These are phyloP conservation scores for Tympanopsis confertula DNA, from an alignment of 2,329 filamentous ascomycete species.

Conservation along the genomic window DNA sequence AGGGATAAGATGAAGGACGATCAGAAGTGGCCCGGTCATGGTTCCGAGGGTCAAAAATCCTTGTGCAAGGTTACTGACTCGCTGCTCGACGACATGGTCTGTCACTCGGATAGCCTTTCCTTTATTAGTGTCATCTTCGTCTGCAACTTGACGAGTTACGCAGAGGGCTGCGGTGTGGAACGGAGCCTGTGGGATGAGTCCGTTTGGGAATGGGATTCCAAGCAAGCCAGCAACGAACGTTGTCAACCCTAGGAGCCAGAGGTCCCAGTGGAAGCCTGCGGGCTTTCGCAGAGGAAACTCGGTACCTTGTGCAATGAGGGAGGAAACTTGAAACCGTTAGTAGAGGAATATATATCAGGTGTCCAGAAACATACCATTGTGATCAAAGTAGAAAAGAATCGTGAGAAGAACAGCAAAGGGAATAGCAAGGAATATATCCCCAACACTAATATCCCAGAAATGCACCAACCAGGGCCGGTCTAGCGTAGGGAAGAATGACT, in stretches of 20 bases:
- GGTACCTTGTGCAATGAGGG: slow-evolving; percentile 40
- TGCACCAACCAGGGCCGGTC: slow-evolving; percentile 33
- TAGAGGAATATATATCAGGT: neutral
- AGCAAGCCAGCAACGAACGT: slow-evolving; percentile 42
- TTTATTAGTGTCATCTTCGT: slow-evolving; percentile 24
- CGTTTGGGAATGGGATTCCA: slow-evolving; percentile 44
- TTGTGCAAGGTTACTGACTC: slow-evolving; percentile 41
- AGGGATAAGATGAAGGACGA: slow-evolving; percentile 40
- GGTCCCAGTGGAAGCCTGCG: slow-evolving; percentile 49
- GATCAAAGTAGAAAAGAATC: slow-evolving; percentile 43
- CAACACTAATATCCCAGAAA: slow-evolving; percentile 37
- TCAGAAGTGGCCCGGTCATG: slow-evolving; percentile 41
- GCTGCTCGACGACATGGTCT: slow-evolving; percentile 40
- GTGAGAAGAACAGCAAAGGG: slow-evolving; percentile 40
- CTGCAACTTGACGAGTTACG: slow-evolving; percentile 25
- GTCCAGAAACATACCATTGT: slow-evolving; percentile 17
- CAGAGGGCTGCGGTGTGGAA: slow-evolving; percentile 43
- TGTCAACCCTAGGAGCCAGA: slow-evolving; percentile 43
- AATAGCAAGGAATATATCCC: slow-evolving; percentile 38
- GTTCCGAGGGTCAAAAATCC: slow-evolving; percentile 39
- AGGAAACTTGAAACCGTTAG: slow-evolving; percentile 26
- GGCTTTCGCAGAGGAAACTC: slow-evolving; percentile 44
- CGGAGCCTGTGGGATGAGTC: slow-evolving; percentile 45
- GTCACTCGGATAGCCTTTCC: slow-evolving; percentile 28
- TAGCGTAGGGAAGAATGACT: slow-evolving; percentile 32